A percentile compares a stretch with the other conserved stretches of the same genome.
phyloP scores from a whole-genome alignment of 192 early-diverging fungal genomes.

The Podila minutissima region DNA sequence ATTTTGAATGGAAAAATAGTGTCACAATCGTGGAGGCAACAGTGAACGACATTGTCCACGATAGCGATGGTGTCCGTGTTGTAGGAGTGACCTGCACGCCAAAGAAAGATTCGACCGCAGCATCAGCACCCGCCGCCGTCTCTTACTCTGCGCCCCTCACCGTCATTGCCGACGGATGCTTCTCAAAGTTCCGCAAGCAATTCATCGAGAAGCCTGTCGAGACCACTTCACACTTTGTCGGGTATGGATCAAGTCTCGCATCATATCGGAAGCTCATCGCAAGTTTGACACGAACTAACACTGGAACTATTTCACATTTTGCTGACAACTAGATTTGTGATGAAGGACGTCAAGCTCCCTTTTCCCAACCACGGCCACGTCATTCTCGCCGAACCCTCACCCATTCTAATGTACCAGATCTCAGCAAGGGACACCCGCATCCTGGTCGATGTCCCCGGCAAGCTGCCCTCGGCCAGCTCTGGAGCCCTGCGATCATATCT shows the following conservation, averaged over 20 bases:
- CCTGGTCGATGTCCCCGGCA: slow-evolving; percentile 89
- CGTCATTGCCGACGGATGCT: slow-evolving; percentile 93
- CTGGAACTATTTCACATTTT: not conserved
- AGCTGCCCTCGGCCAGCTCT: slow-evolving; percentile 70
- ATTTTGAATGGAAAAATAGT: slow-evolving; percentile 39
- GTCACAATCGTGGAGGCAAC: slow-evolving; percentile 84
- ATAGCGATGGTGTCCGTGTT: slow-evolving; percentile 55
- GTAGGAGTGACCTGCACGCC: slow-evolving; percentile 65
- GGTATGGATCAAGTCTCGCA: slow-evolving; percentile 53
- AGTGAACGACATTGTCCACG: slow-evolving; percentile 70
- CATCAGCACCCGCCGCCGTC: slow-evolving; percentile 4
- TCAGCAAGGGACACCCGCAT: slow-evolving; percentile 79
- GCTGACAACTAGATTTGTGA: slow-evolving; percentile 58
- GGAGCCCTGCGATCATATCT: slow-evolving; percentile 75
- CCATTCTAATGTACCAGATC: slow-evolving; percentile 86
- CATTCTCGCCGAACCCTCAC: slow-evolving; percentile 80
- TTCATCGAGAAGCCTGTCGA: slow-evolving; percentile 61
- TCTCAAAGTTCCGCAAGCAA: slow-evolving; percentile 92
- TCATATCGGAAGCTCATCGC: not conserved
- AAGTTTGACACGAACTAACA: too few relatives aligned
- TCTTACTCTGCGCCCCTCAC: slow-evolving; percentile 78
- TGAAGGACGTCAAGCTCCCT: slow-evolving; percentile 76
- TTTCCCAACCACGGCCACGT: slow-evolving; percentile 90
- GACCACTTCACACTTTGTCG: slow-evolving; percentile 76
- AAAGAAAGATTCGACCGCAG: slow-evolving; percentile 39